Percentiles rank a stretch among this genome's conserved stretches.
These are phyloP conservation scores for Trametes coccinea DNA, from an alignment of 768 basidiomycete species.

Conservation along the genomic window DNA sequence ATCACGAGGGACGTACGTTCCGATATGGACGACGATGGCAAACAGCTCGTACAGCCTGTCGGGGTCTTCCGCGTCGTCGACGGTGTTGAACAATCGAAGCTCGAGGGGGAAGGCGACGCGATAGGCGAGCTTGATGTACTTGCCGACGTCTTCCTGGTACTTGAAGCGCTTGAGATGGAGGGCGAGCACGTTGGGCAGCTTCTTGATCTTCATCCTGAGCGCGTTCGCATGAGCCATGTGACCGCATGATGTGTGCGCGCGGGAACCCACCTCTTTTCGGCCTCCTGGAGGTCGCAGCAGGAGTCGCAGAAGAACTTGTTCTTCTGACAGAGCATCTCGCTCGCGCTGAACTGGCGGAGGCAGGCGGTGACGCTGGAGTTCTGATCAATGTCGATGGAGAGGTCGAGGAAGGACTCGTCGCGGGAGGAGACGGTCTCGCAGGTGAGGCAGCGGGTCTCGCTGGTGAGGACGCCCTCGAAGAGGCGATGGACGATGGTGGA, in stretches of 20 bases:
- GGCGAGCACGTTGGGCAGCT: slow-evolving; percentile 90
- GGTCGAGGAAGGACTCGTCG: slow-evolving; percentile 94
- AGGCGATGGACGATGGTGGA: slow-evolving; percentile 87
- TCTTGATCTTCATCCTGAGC: slow-evolving; percentile 96
- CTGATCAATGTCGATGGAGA: slow-evolving; percentile 99
- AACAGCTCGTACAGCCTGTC: slow-evolving; percentile 94
- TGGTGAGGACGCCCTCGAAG: slow-evolving; percentile 92
- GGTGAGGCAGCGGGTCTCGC: slow-evolving; percentile 95
- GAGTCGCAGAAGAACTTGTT: slow-evolving; percentile 99
- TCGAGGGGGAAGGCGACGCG: slow-evolving; percentile 96
- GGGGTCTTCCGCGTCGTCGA: slow-evolving; percentile 88
- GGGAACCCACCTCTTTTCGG: slow-evolving; percentile 83
- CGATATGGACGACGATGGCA: slow-evolving; percentile 98
- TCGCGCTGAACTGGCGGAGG: slow-evolving; percentile 93
- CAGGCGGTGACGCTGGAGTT: slow-evolving; percentile 97
- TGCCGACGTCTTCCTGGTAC: slow-evolving; percentile 88
- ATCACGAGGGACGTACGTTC: slow-evolving; percentile 57
- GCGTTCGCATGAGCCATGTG: not conserved
- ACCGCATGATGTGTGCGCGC: not conserved
- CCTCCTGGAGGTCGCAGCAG: slow-evolving; percentile 96
- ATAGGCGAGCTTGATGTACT: slow-evolving; percentile 93
- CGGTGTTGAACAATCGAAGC: slow-evolving; percentile 94
- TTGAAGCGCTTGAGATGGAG: slow-evolving; percentile 99
- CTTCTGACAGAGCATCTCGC: slow-evolving; percentile 96
- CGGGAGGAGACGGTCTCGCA: slow-evolving; percentile 94